Percentiles rank a stretch among this genome's conserved stretches.
phyloP scores from a whole-genome alignment of 768 basidiomycete genomes.

The Hericium rajendrae region DNA sequence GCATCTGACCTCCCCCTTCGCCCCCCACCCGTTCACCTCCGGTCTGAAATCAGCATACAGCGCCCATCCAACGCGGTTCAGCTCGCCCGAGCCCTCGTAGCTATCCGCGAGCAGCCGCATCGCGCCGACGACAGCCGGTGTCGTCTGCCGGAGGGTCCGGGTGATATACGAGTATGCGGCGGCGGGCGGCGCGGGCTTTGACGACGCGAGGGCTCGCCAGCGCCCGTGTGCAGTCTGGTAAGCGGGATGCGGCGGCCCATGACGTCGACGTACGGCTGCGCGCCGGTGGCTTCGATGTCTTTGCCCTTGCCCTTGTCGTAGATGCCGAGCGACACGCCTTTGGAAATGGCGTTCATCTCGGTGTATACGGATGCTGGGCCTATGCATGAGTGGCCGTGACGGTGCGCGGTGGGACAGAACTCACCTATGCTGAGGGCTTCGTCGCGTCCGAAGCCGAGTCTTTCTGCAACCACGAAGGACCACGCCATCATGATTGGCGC shows the following conservation, averaged over 20 bases:
- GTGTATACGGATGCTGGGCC: constrained; percentile 79
- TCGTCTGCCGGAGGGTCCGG: constrained; percentile 69
- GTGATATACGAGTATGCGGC: constrained; percentile 81
- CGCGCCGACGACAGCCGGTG: constrained; percentile 69
- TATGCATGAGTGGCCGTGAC: background rate
- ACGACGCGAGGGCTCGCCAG: constrained; percentile 78
- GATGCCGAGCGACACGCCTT: constrained; percentile 78
- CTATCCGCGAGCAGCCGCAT: constrained; percentile 58
- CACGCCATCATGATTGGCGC: constrained; percentile 95
- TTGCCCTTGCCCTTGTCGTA: constrained; percentile 46
- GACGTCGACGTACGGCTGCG: constrained; percentile 80
- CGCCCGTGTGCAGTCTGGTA: constrained; percentile 54
- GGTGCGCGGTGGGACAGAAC: constrained; percentile 3
- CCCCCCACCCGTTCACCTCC: constrained; percentile 74
- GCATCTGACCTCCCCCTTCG: constrained; percentile 65
- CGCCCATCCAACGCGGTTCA: constrained; percentile 60
- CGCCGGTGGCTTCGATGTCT: constrained; percentile 45
- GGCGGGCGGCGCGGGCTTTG: constrained; percentile 58
- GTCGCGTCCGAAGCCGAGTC: constrained; percentile 76
- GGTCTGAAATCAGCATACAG: constrained; percentile 89
- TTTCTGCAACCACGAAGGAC: constrained; percentile 79
- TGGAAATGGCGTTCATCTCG: constrained; percentile 82
- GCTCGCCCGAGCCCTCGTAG: constrained; percentile 40
- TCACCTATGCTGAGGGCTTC: constrained; percentile 89
- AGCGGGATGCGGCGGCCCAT: constrained; percentile 82